Evolutionary conservation across 2,329 filamentous ascomycete genomes (phyloP), one percentile per base, ranked within the genome.

Genomic region (Hansfordia pulvinata): DNA sequence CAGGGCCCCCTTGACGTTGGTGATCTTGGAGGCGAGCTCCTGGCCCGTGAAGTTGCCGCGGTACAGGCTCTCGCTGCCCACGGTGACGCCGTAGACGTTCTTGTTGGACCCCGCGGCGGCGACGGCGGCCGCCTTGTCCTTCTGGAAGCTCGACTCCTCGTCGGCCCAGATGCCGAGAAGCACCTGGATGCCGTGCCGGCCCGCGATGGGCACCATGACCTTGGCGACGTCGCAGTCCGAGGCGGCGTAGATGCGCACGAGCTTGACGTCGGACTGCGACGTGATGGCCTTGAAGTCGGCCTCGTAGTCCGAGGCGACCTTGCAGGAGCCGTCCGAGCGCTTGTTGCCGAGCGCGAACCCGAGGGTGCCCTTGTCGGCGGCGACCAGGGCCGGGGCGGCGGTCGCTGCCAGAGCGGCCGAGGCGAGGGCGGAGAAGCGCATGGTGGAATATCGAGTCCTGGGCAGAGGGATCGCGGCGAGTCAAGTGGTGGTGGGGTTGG

Each of bases 161-260:
- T 63, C 61, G 41, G 78, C 74, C 76, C 76, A 82, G 43, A 81
- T 68, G 33, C 74, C 76, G 20, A 81, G 53, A n/a, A 81, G 56
- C 34, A 81, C 73, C 53, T 77, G 57, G 52, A 79, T 74, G 11
- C 61, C 64, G 50, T 73, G 71, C 23, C 48, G 47, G 55, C 74
- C 70, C 2, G 76, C 76, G 19, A 74, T 75, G 4, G 75, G 73
- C 16, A 81, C 49, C 29, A 79, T 69, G 34, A 69, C 53, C 46
- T 66, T 55, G 6, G 74, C 69, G 23, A 64, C 67, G 35, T 78
- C 59, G 52, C 77, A 82, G 46, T 81, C 72, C 28, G 58, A 64
- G 11, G 72, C 70, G 12, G 75, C 63, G 50, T 82, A 83, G 30
- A 70, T 69, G 33, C 77, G 67, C 25, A 81, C 74, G 19, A 78